A percentile compares a stretch with the other conserved stretches of the same genome.
Conservation (phyloP, 495 filamentous ascomycete species). For the Aspergillus egyptiacus region DNA sequence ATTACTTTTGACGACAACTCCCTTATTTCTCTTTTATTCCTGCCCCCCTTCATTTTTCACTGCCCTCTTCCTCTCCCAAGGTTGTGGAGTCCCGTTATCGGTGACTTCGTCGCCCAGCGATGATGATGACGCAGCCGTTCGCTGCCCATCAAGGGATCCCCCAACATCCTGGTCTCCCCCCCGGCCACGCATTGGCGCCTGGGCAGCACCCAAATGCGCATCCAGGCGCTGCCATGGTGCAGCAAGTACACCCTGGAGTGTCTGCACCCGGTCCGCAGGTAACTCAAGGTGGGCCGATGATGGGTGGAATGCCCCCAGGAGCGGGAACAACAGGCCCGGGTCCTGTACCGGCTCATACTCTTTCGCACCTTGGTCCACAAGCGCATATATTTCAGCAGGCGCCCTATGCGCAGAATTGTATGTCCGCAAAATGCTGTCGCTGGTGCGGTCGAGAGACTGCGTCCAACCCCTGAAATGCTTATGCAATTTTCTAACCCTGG, state of each 20-base stretch:
- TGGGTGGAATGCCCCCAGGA: conserved; percentile 76
- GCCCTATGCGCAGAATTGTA: conserved; percentile 42
- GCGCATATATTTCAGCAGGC: conserved; percentile 59
- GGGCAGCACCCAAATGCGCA: conserved; percentile 63
- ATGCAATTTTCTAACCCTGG: not conserved
- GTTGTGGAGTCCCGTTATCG: conserved; percentile 27
- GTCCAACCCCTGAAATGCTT: not conserved
- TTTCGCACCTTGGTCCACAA: conserved; percentile 73
- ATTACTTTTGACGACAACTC: conserved; percentile 6
- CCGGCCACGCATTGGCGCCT: conserved; percentile 68
- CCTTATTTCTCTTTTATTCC: not conserved
- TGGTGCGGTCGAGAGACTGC: not conserved
- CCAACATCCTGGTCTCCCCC: conserved; percentile 65
- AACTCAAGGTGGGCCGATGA: conserved; percentile 68
- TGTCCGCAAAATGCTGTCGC: conserved; percentile 9
- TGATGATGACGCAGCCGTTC: conserved; percentile 65
- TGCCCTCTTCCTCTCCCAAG: not conserved
- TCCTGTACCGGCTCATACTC: conserved; percentile 64
- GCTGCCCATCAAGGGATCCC: conserved; percentile 68
- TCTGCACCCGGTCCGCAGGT: conserved; percentile 76
- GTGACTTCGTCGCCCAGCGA: conserved; percentile 52
- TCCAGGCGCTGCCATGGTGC: conserved; percentile 56
- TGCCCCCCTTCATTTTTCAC: not conserved
- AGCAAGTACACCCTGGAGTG: conserved; percentile 79
- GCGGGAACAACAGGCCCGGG: conserved; percentile 45